Evolutionary conservation across 2,329 filamentous ascomycete genomes (phyloP).

Genomic region (Septoria petroselini): DNA sequence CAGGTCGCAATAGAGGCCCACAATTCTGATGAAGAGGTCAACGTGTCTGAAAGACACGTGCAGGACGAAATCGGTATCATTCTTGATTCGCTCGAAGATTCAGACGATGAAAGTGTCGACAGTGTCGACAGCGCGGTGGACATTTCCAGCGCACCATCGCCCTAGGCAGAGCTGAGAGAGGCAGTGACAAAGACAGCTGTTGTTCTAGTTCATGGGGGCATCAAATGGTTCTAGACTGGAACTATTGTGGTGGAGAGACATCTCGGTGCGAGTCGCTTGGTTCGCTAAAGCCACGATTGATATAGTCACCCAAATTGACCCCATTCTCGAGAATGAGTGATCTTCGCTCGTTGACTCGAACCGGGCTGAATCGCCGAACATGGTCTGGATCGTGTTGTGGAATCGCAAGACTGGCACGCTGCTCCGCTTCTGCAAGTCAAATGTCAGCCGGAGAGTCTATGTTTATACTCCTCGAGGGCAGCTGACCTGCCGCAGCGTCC

Average conservation of each 20-base stretch:
- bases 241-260: background rate
- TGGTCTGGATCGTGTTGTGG: background rate
- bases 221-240: too few relatives aligned
- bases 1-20: too few relatives aligned
- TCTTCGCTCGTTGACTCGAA: background rate
- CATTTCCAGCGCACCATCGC: too few relatives aligned
- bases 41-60: too few relatives aligned
- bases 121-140: too few relatives aligned
- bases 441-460: background rate
- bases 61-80: too few relatives aligned
- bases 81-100: too few relatives aligned
- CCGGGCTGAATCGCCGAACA: slow-evolving; percentile 5
- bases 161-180: too few relatives aligned
- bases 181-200: too few relatives aligned
- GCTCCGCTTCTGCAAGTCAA: background rate
- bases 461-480: background rate
- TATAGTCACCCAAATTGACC: background rate
- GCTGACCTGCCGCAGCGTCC: slow-evolving; percentile 7
- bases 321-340: slow-evolving; percentile 8
- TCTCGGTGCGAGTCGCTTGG: background rate
- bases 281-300: background rate
- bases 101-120: too few relatives aligned
- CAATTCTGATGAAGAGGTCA: too few relatives aligned
- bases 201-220: too few relatives aligned
- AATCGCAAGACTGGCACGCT: background rate